Base-by-base conservation (phyloP, 176 grass and related monocot species). In the Oryza nivara region DNA sequence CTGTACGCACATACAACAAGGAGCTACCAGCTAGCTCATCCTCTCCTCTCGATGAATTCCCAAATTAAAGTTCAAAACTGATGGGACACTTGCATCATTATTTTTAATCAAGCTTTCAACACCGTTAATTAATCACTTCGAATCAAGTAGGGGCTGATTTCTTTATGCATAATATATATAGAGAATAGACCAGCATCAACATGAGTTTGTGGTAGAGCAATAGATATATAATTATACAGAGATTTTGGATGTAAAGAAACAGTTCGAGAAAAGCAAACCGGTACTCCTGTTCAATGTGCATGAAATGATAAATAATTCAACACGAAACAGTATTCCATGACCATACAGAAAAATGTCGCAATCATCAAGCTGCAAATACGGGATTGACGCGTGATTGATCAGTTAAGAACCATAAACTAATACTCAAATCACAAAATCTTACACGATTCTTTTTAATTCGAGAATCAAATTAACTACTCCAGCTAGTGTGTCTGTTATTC, bases 41-140 rank as follows among this genome's bases (percentile, higher is more conserved):
- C 58, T 23, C 45, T 34, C 46, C 81, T 73, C 68, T 90, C 74
- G 79, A 60, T 83, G 65, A 83, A 81, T 69, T 90, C 80, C 74
- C 84, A 90, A 86, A 90, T 75, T 6, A 40, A 86, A 58, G 58
- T 63, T 63, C 58, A 3, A 52, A 83, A 68, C 48, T 63, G 74
- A 90, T 30, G 79, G 74, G 88, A 86, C 88, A 74, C 75, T 67
- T 78, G 70, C 11, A 9, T 19, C 65, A 66, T 46, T 76, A 72
- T 86, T 73, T 58, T 77, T 20, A 4, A 43, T 16, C 34, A 51
- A 9, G 30, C 22, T 64, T 15, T 72, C 13, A 34, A 17, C 20
- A 61, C 36, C 77, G 83, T 72, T 66, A 67, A 83, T 61, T 3
- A 41, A 41, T 41, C 6, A 8, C 7, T 47, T 76, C 20, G 3